phyloP scores from a whole-genome alignment of 2,329 filamentous ascomycete genomes.

The Claviceps paspali region DNA sequence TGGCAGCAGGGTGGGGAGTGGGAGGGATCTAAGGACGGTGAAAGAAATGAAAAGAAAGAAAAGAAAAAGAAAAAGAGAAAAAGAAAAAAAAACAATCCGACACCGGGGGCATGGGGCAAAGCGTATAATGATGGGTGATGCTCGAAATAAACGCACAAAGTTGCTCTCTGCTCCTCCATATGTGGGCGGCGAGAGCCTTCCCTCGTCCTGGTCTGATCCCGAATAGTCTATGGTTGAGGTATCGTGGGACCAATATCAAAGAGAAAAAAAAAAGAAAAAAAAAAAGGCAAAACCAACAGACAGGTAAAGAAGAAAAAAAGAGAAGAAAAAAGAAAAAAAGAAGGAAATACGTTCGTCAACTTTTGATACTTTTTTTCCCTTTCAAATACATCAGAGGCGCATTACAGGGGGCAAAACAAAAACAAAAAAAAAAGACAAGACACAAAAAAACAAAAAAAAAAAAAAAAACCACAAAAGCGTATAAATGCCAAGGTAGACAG shows the following conservation, averaged over 20 bases:
- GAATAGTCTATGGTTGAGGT: conserved; percentile 32
- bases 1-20: no score
- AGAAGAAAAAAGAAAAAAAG: neutral
- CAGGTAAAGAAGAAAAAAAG: conserved; percentile 3
- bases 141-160: conserved; percentile 1
- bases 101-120: neutral
- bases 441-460: neutral
- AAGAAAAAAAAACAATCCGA: neutral
- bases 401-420: no score
- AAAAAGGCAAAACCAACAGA: no score
- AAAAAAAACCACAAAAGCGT: no score
- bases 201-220: conserved; percentile 12
- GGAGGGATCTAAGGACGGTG: no score
- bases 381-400: conserved; percentile 18
- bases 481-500: conserved; percentile 31
- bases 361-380: conserved; percentile 25
- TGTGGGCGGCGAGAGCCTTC: conserved; percentile 13
- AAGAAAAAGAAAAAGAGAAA: neutral
- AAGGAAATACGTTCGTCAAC: conserved; percentile 24
- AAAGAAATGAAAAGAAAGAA: neutral
- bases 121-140: conserved; percentile 4
- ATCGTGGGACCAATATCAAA: conserved; percentile 24
- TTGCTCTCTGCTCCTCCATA: conserved; percentile 11
- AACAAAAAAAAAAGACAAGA: conserved; percentile 19
- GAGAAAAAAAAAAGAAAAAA: neutral